These are phyloP conservation scores for Globisporangium cystogenes DNA, from an alignment of 352 stramenopile genomes.

Conservation along the genomic window DNA sequence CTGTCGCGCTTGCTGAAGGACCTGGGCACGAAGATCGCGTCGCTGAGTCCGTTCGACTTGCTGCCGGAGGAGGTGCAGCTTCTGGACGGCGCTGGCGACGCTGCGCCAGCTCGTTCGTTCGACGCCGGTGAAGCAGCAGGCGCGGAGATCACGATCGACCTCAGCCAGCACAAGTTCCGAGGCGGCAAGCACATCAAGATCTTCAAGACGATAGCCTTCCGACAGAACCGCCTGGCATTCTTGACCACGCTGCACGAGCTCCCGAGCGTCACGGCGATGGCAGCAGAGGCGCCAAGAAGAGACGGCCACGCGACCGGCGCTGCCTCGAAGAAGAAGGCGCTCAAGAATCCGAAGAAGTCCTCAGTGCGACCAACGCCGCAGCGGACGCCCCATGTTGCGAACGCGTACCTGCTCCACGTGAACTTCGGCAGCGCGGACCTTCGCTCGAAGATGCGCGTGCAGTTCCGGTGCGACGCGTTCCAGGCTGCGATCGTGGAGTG, in stretches of 20 bases:
- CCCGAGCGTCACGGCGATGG: conserved; percentile 2
- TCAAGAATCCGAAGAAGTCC: conserved; percentile 33
- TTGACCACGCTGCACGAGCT: conserved; percentile 36
- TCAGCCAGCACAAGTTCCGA: conserved; percentile 23
- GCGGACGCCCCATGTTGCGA: neutral
- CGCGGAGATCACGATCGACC: conserved; percentile 13
- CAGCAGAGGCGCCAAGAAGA: too few species aligned
- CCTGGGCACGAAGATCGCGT: conserved; percentile 8
- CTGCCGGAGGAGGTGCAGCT: conserved; percentile 31
- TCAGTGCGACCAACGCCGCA: conserved; percentile 4
- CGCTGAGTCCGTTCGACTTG: conserved; percentile 22
- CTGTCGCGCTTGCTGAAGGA: conserved; percentile 18
- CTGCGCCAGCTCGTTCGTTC: neutral
- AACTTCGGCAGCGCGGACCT: conserved; percentile 22
- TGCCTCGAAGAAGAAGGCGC: conserved; percentile 16
- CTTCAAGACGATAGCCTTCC: conserved; percentile 29
- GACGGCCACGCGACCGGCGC: too few species aligned
- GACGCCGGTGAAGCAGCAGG: neutral
- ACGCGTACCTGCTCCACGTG: conserved; percentile 32
- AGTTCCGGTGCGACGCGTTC: conserved; percentile 41
- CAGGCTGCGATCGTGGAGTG: conserved; percentile 52
- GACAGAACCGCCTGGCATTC: conserved; percentile 39
- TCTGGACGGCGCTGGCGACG: neutral
- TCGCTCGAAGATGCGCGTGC: conserved; percentile 29
- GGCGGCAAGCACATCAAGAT: conserved; percentile 24